Conservation (phyloP, 2,329 filamentous ascomycete species). For the Scedosporium dehoogii region DNA sequence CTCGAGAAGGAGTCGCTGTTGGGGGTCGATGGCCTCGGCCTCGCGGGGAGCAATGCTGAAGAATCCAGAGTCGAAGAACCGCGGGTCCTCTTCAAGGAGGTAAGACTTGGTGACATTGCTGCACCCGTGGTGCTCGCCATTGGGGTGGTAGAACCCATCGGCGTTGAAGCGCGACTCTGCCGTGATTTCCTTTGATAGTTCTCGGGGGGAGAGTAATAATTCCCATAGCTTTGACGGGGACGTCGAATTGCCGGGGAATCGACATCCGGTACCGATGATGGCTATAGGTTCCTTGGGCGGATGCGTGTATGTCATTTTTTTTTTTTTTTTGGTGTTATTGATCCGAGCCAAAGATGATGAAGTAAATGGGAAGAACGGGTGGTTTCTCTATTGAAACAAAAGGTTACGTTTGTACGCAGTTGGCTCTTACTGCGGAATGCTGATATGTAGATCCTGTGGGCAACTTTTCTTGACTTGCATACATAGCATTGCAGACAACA, state of each 20-base stretch:
- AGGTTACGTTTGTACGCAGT: too few species aligned
- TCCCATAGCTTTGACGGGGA: constrained; percentile 34
- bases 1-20: constrained; percentile 17
- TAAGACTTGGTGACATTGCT: constrained; percentile 13
- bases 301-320: too few species aligned
- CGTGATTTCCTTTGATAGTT: constrained; percentile 26
- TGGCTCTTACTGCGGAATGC: too few species aligned
- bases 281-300: constrained; percentile 25
- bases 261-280: constrained; percentile 37
- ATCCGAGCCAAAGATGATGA: too few species aligned
- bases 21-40: constrained; percentile 17
- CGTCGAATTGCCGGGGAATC: constrained; percentile 31
- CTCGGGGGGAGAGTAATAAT: constrained; percentile 19
- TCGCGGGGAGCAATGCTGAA: constrained; percentile 14
- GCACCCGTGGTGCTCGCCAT: constrained; percentile 1
- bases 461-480: too few species aligned
- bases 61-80: constrained; percentile 16
- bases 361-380: too few species aligned
- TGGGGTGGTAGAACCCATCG: constrained; percentile 23
- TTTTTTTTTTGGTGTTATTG: too few species aligned
- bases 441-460: too few species aligned
- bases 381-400: too few species aligned
- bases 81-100: constrained; percentile 17
- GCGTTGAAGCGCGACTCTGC: constrained; percentile 34
- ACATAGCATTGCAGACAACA: too few species aligned